phyloP scores from a whole-genome alignment of 768 basidiomycete species.

The Boletales sp. region DNA sequence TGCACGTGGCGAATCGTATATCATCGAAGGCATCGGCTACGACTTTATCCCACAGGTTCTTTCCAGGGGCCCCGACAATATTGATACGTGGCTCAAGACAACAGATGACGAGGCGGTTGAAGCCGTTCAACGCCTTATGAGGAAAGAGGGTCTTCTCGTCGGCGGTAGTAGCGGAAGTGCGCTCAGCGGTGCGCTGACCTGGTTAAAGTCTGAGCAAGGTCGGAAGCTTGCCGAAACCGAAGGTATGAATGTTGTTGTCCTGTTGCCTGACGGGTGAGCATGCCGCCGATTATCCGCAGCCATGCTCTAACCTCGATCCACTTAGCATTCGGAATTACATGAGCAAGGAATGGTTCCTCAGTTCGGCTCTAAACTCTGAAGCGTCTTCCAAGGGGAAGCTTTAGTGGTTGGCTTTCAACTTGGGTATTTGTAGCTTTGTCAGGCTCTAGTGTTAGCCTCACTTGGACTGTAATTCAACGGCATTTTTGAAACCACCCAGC shows the following conservation, averaged over 20 bases:
- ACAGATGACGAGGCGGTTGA: conserved; percentile 77
- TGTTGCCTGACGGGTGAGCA: conserved; percentile 86
- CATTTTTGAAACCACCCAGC: conserved; percentile 89
- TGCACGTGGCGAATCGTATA: conserved; percentile 49
- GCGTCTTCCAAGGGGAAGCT: conserved; percentile 39
- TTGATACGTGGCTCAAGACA: conserved; percentile 87
- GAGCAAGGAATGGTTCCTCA: conserved; percentile 89
- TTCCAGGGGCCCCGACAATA: conserved; percentile 51
- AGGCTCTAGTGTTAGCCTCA: conserved; percentile 3
- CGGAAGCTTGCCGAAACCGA: conserved; percentile 55
- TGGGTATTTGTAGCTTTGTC: not conserved
- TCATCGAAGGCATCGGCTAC: conserved; percentile 96
- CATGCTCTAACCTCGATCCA: not conserved
- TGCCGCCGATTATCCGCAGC: not conserved
- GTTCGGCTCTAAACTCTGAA: conserved; percentile 55
- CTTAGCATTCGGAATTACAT: conserved; percentile 88
- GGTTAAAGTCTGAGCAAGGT: conserved; percentile 73
- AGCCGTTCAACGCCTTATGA: conserved; percentile 73
- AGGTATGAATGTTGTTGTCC: conserved; percentile 83
- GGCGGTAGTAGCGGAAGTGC: conserved; percentile 93
- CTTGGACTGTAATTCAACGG: conserved; percentile 72
- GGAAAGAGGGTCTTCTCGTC: conserved; percentile 82
- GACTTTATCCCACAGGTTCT: conserved; percentile 91
- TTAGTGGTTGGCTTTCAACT: not conserved
- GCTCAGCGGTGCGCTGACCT: conserved; percentile 71